These are phyloP conservation scores for Apostasia ramifera DNA, from an alignment of 106 monocot genomes.

Conservation along the genomic window DNA sequence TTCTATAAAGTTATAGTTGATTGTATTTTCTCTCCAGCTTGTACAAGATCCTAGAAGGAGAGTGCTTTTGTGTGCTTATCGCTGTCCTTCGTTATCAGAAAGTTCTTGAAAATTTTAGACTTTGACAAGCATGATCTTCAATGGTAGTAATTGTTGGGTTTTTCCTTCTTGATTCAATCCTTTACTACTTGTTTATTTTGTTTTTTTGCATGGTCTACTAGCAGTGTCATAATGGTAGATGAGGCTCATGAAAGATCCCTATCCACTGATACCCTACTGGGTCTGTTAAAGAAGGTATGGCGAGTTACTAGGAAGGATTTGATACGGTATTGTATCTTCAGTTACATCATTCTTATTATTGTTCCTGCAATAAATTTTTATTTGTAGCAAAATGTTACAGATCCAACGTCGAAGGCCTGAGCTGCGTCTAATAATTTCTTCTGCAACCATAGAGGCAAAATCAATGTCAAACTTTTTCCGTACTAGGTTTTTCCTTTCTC, in stretches of 20 bases:
- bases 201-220: constrained; percentile 5
- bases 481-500: constrained; percentile 34
- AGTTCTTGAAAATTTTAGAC: no score
- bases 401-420: constrained; percentile 89
- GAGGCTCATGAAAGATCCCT: constrained; percentile 98
- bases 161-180: neutral
- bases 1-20: no score
- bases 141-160: neutral
- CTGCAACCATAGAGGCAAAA: constrained; percentile 97
- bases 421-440: constrained; percentile 87
- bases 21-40: no score
- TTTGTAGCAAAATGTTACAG: constrained; percentile 24
- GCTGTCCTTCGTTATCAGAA: no score
- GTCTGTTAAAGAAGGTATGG: constrained; percentile 85
- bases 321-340: no score
- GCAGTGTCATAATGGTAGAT: constrained; percentile 95
- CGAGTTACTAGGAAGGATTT: no score
- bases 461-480: constrained; percentile 84
- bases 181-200: constrained; percentile 1
- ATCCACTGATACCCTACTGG: constrained; percentile 87
- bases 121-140: no score
- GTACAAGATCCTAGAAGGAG: no score
- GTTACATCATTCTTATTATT: no score
- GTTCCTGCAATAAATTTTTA: no score
- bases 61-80: no score